A percentile compares a stretch with the other conserved stretches of the same genome.
Evolutionary conservation across 2,329 filamentous ascomycete genomes (phyloP).

Genomic region (Colletotrichum navitas): DNA sequence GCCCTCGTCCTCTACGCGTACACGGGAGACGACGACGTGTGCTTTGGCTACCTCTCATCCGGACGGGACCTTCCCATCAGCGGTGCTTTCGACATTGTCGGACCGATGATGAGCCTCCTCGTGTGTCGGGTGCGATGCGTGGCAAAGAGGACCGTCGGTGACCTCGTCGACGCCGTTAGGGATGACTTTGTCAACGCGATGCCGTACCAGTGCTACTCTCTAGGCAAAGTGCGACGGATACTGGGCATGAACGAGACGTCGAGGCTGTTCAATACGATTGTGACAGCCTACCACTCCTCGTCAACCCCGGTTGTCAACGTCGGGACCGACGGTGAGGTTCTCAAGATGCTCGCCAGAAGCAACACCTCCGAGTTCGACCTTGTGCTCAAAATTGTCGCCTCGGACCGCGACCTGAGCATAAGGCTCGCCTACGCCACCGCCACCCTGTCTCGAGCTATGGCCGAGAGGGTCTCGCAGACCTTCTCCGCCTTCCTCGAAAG

Average conservation of each 20-base stretch:
- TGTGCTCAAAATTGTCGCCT: slow-evolving; percentile 25
- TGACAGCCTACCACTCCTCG: slow-evolving; percentile 30
- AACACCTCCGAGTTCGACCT: slow-evolving; percentile 34
- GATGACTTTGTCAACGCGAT: slow-evolving; percentile 34
- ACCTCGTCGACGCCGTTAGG: slow-evolving; percentile 11
- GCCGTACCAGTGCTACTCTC: slow-evolving; percentile 33
- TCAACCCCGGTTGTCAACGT: not conserved
- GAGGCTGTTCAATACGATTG: slow-evolving; percentile 41
- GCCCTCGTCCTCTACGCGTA: slow-evolving; percentile 26
- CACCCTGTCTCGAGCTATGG: slow-evolving; percentile 13
- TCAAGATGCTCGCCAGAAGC: slow-evolving; percentile 14
- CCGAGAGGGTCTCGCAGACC: slow-evolving; percentile 12
- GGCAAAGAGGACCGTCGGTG: not conserved
- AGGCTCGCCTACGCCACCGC: slow-evolving; percentile 19
- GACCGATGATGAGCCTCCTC: slow-evolving; percentile 33
- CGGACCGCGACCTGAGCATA: slow-evolving; percentile 9
- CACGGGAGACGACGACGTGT: slow-evolving; percentile 17
- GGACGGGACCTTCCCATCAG: slow-evolving; percentile 22
- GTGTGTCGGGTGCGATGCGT: slow-evolving; percentile 18
- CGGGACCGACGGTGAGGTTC: not conserved
- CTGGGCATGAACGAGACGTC: slow-evolving; percentile 8
- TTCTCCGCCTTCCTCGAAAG: slow-evolving; percentile 18
- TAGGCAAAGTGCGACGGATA: slow-evolving; percentile 35
- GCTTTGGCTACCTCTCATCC: slow-evolving; percentile 36
- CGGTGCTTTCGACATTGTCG: slow-evolving; percentile 27